phyloP scores from a whole-genome alignment of 139 green algal genomes.

The Micromonas commoda region DNA sequence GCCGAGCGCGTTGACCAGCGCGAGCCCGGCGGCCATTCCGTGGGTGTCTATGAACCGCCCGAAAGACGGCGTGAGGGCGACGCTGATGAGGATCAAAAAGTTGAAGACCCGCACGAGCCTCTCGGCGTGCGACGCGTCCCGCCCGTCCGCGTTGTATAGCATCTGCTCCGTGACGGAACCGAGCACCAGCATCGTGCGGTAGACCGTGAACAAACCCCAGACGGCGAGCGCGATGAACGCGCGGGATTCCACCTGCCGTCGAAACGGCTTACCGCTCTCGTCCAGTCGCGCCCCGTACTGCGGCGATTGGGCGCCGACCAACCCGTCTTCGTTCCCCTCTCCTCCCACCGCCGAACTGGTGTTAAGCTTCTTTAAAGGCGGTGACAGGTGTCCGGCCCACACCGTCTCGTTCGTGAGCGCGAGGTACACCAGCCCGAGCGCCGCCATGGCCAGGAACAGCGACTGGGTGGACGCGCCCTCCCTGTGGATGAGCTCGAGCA shows the following conservation, averaged over 20 bases:
- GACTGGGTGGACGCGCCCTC: neutral
- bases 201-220: neutral
- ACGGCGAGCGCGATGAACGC: neutral
- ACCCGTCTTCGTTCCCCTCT: too few relatives aligned
- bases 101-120: slow-evolving; percentile 1
- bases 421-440: neutral
- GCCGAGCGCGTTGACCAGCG: slow-evolving; percentile 6
- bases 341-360: too few relatives aligned
- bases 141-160: neutral
- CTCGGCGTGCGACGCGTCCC: neutral
- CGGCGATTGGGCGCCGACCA: too few relatives aligned
- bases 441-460: neutral
- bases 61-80: neutral
- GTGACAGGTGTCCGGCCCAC: neutral
- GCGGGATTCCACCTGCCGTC: neutral
- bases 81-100: neutral
- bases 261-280: neutral
- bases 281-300: too few relatives aligned
- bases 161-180: slow-evolving; percentile 11
- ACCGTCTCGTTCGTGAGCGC: neutral
- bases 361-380: neutral
- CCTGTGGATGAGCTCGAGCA: slow-evolving; percentile 1
- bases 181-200: neutral
- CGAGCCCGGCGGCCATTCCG: neutral
- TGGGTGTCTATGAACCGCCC: slow-evolving; percentile 1